Evolutionary conservation across 108 stramenopile genomes (phyloP), one percentile per base, ranked within the genome.

Genomic region (Skeletonema marinoi): DNA sequence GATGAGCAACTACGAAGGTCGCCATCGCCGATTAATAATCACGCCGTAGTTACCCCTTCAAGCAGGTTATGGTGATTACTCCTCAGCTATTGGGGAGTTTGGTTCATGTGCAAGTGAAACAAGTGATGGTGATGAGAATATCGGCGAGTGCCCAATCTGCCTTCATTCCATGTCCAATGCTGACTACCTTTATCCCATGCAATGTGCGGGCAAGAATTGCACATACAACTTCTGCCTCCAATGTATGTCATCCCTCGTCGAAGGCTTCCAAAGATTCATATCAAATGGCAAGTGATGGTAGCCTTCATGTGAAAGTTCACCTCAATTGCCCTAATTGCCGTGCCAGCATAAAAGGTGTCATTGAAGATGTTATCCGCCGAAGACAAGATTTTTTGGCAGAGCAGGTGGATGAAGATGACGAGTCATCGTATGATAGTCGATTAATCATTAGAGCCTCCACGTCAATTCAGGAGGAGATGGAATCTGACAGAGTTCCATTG

Each of bases 261-360:
- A 33, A 71, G 11, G 81, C 85, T 12, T 80, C 86, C 17, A 74
- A 78, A 42, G 88, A 91, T 66, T 90, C 86, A 66, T 95, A 87
- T 70, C 81, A 92, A 80, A 75, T 76, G 68, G 92, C 94, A 17
- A 87, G 86, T 31, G 94, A 95, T 65, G 94, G 94, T 44, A 90
- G 81, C 32, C 66, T 86, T 2, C 94, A 89, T 60, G 88, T 95
- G 66, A 95, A 95, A 69, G 79, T 92, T 32, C 80, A 76, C 17
- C 65, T 95, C 11, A 68, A 83, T 25, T 95, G 94, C 71, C 94
- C 94, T 31, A 89, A 90, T 36, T 93, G 94, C 62, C 88, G 94
- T 13, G 50, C 71, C n/a, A 87, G 90, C 66, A 75, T 93, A 17
- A 77, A 74, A 36, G 41, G 64, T 3, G 73, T 81, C 6, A 84